Percentiles rank a stretch among this genome's conserved stretches.
Conservation (phyloP, 768 basidiomycete genomes). For the Mycena epipterygia region DNA sequence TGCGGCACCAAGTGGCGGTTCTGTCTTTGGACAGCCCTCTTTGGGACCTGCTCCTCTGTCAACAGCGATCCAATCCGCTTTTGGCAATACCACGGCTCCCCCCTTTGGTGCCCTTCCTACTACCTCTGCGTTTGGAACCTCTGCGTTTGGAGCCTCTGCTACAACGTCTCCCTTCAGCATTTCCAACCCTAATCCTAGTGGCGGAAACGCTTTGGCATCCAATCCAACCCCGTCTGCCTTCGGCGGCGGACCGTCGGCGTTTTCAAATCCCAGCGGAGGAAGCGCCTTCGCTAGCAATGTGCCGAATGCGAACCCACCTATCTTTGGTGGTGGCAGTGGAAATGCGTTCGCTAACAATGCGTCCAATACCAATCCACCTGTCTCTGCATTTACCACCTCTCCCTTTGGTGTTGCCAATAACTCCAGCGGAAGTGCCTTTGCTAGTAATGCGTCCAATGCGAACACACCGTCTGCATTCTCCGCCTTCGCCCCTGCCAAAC, state of each 20-base stretch:
- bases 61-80: slow-evolving; percentile 48
- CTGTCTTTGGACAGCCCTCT: slow-evolving; percentile 46
- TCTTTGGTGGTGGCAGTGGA: slow-evolving; percentile 37
- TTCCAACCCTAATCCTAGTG: too few relatives aligned
- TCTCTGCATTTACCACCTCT: slow-evolving; percentile 49
- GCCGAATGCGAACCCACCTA: slow-evolving; percentile 43
- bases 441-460: background rate
- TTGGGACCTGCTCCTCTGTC: slow-evolving; percentile 30
- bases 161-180: too few relatives aligned
- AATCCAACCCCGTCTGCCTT: too few relatives aligned
- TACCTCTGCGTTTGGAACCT: slow-evolving; percentile 32
- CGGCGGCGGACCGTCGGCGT: background rate
- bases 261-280: background rate
- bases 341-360: slow-evolving; percentile 4
- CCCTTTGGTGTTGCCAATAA: too few relatives aligned
- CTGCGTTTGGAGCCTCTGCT: slow-evolving; percentile 43
- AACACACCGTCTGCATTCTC: slow-evolving; percentile 50
- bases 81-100: slow-evolving; percentile 44
- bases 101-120: slow-evolving; percentile 35
- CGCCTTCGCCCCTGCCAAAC: slow-evolving; percentile 41
- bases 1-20: slow-evolving; percentile 30
- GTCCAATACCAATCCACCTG: slow-evolving; percentile 42
- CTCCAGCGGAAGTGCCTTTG: too few relatives aligned
- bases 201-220: too few relatives aligned
- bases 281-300: slow-evolving; percentile 4